Base-by-base conservation (phyloP, 179 eudicot species). In the Beta corolliflora region DNA sequence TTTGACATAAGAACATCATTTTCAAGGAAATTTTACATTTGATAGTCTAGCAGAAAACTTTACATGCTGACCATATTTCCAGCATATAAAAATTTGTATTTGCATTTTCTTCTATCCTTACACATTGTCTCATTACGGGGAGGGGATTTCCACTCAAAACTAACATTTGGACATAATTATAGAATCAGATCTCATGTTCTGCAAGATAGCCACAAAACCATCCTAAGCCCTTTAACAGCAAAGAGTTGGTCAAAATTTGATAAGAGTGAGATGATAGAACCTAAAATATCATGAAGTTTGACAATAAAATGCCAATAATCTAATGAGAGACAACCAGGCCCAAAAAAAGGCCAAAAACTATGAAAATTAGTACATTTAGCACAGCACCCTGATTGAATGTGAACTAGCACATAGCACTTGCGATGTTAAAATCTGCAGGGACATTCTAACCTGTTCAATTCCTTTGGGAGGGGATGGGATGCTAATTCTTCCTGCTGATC, bases 401-500 rank as follows among this genome's bases (percentile, higher is more conserved):
- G 73, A 31, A 74, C 55, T 23, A 14, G 64, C 14, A 14, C 58
- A 80, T 29, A 9, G 52, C 4, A 64, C 15, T 4, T 61, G 53
- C 7, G 23, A 68, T 29, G 80, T 55, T 67, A 59, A 3, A 25
- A 56, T 14, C 14, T 21, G 31, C 46, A 64, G 68, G 44, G 77
- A 58, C 29, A 31, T 23, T 36, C 45, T 52, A 89, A 93, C 98
- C 76, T 82, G 89, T 64, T 95, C 93, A 80, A 88, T 80, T 81
- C 93, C 97, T 86, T 80, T 92, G 31, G 97, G 93, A 82, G 98
- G 97, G 71, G 88, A 89, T 75, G 98, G 94, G 75, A 96, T 44
- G 84, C 87, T 90, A 75, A 90, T 83, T 87, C 89, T 90, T 76
- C 89, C 82, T 66, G 88, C 76, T 72, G 92, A 65, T 55, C 81